These are phyloP conservation scores for Paspalum notatum DNA, from an alignment of 176 grass and related monocot genomes.

Conservation along the genomic window DNA sequence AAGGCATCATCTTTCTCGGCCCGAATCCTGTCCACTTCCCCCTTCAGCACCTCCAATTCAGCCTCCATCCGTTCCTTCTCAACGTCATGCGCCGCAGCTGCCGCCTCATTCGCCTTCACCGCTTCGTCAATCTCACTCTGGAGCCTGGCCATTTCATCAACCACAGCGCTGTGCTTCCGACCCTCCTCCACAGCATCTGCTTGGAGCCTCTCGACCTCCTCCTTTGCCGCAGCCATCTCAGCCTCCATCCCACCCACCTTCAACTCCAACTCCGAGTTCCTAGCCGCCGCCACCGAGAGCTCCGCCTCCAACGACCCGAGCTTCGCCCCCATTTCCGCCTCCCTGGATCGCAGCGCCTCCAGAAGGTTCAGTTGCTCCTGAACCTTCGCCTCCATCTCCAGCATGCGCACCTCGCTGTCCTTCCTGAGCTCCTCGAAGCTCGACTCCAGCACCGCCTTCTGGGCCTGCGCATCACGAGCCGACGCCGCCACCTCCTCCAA, in stretches of 20 bases:
- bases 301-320: not conserved
- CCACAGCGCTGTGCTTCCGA: not conserved
- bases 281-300: not conserved
- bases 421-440: constrained; percentile 11
- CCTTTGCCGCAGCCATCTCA: not conserved
- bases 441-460: not conserved
- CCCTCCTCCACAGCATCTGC: not conserved
- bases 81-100: too few relatives aligned
- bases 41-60: too few relatives aligned
- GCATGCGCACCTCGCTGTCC: not conserved
- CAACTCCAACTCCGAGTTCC: not conserved
- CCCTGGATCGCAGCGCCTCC: not conserved
- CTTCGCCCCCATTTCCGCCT: constrained; percentile 4
- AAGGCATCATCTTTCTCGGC: too few relatives aligned
- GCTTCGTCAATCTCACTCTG: not conserved
- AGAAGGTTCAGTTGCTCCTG: not conserved
- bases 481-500: not conserved
- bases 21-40: too few relatives aligned
- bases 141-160: not conserved
- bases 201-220: not conserved
- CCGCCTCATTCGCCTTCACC: constrained; percentile 25
- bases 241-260: not conserved
- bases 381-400: constrained; percentile 22
- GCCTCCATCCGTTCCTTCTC: too few relatives aligned
- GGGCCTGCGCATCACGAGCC: not conserved